Percentiles rank a stretch among this genome's conserved stretches.
Evolutionary conservation across 78 protist genomes (phyloP).

Genomic region (Dictyostelium brefeldianum): DNA sequence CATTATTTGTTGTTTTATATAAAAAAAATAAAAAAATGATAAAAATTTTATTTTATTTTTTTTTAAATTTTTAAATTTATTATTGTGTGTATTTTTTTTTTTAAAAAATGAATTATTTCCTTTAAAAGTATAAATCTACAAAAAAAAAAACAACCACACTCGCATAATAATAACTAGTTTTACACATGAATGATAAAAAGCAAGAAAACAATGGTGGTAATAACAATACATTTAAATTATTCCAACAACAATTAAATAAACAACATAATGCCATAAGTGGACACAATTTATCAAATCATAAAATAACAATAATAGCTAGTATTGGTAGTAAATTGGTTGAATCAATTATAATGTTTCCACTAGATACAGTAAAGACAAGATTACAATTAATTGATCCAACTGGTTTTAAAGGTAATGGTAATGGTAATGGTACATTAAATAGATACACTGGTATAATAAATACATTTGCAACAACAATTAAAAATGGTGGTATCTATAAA

Average conservation of each 20-base stretch:
- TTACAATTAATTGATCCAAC: constrained; percentile 37
- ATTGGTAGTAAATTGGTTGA: constrained; percentile 11
- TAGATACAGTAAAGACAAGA: constrained; percentile 64
- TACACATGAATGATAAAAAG: neutral
- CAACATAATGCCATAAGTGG: neutral
- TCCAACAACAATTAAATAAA: neutral
- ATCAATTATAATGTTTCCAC: constrained; percentile 60
- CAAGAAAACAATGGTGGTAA: neutral
- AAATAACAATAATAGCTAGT: constrained; percentile 24
- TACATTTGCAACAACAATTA: neutral
- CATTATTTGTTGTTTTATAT: neutral
- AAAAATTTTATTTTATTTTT: neutral
- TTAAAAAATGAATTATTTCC: neutral
- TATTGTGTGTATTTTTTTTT: too few species aligned
- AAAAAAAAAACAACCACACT: too few species aligned
- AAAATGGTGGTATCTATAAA: constrained; percentile 25
- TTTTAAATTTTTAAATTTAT: neutral
- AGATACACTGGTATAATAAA: neutral
- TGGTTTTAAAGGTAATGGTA: neutral
- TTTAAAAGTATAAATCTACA: neutral
- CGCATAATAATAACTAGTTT: neutral
- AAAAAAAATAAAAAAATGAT: too few species aligned
- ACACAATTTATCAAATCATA: too few species aligned
- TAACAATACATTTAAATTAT: neutral
- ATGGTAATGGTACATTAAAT: neutral